Conservation (phyloP, 441 rosid species). For the Populus hybrid region DNA sequence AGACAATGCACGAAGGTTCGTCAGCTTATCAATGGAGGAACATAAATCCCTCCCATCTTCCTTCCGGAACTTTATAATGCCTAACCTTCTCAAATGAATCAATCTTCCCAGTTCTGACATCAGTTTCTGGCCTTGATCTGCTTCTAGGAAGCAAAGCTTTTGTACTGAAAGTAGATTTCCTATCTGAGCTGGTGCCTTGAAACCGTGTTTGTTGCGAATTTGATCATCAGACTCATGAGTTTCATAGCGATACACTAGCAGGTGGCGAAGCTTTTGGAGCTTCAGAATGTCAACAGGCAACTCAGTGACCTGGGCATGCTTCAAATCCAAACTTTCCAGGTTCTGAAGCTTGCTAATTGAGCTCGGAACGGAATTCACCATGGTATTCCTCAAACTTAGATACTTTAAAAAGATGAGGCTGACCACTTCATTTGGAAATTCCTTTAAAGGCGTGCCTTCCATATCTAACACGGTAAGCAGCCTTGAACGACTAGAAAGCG, state of each 20-base stretch:
- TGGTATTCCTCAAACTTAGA: conserved; percentile 23
- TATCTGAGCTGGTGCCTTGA: conserved; percentile 23
- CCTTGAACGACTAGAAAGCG: conserved; percentile 10
- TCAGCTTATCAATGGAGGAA: conserved; percentile 26
- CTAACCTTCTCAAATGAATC: conserved; percentile 34
- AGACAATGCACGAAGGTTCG: conserved; percentile 31
- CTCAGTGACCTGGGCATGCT: conserved; percentile 22
- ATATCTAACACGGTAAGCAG: conserved; percentile 29
- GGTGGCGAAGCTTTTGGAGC: conserved; percentile 36
- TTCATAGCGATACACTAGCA: conserved; percentile 29
- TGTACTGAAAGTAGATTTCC: conserved; percentile 33
- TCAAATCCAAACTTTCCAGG: conserved; percentile 29
- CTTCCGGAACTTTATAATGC: conserved; percentile 27
- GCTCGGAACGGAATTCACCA: conserved; percentile 19
- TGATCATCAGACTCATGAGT: conserved; percentile 20
- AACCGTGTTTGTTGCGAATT: conserved; percentile 29
- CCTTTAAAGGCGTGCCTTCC: conserved; percentile 22
- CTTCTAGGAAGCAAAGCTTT: conserved; percentile 35
- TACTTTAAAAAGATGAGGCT: conserved; percentile 17
- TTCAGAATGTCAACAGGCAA: conserved; percentile 26
- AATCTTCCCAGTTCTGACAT: conserved; percentile 32
- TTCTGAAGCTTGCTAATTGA: conserved; percentile 25
- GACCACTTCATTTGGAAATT: conserved; percentile 16
- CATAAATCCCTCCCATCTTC: conserved; percentile 37
- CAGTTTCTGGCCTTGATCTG: conserved; percentile 20